Evolutionary conservation across 2,329 filamentous ascomycete genomes (phyloP), one percentile per base, ranked within the genome.

Genomic region (Orbilia javanica): DNA sequence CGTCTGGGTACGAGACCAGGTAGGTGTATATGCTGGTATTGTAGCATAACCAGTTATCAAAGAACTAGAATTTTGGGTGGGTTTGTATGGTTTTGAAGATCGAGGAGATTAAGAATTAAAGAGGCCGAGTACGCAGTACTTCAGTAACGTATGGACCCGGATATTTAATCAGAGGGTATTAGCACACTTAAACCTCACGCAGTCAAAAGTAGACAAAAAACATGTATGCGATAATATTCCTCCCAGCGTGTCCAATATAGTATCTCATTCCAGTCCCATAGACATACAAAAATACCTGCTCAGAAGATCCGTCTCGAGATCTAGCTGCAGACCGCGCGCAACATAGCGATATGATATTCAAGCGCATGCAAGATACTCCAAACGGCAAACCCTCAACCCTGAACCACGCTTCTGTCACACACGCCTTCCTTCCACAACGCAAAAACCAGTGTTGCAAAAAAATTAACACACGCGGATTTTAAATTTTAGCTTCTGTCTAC

Each of bases 401-500:
- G 27, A 34, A 3, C 44, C 44, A 44, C 36, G 34, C 27, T n/a
- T 7, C 13, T 2, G n/a, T 1, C 10, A 3, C 36, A 6, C 34
- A 4, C 8, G 8, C 34, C 34, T 36, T 27, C 6, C 3, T 13
- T 13, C 46, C n/a, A 36, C 69, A 65, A 73, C 69, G 60, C 69
- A 73, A 55, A 22, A 13, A n/a, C n/a, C 18, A 15, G 36, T 73
- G 69, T 73, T 73, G 69, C 48, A 73, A 29, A n/a, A n/a, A n/a
- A 53, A 39, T 73, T 50, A 10, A 13, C 50, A 42, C 57, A 46
- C 31, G 42, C 2, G 42, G n/a, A n/a, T n/a, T 42, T 44, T 42
- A 20, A 60, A 31, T 60, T 60, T 25, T 20, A 10, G 4, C 10
- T 34, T 34, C 10, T 34, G 4, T 42, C 3, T n/a, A 1, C 11